Evolutionary conservation across 371 early-diverging fungal species (phyloP).

Genomic region (Sanchytrium tribonematis): DNA sequence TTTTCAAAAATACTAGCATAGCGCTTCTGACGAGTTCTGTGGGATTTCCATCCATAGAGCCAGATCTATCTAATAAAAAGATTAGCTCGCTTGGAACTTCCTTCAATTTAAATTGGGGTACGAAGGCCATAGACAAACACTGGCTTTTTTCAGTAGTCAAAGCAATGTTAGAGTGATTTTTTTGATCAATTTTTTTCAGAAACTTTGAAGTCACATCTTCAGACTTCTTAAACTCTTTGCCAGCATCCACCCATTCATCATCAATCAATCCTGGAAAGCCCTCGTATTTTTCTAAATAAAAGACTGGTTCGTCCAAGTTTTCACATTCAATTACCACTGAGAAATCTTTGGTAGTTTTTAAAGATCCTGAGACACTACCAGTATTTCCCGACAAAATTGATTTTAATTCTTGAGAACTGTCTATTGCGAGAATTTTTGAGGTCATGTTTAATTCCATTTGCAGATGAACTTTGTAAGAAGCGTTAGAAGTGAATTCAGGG

Average conservation of each 20-base stretch:
- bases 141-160: slow-evolving; percentile 11
- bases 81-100: slow-evolving; percentile 15
- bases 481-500: slow-evolving; percentile 1
- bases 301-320: not conserved
- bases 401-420: slow-evolving; percentile 5
- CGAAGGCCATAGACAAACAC: slow-evolving; percentile 14
- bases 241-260: slow-evolving; percentile 4
- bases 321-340: not conserved
- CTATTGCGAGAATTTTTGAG: not conserved
- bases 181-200: slow-evolving; percentile 9
- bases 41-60: slow-evolving; percentile 7
- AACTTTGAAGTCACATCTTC: slow-evolving; percentile 11
- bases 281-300: slow-evolving; percentile 6
- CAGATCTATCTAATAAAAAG: slow-evolving; percentile 17
- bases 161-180: slow-evolving; percentile 13
- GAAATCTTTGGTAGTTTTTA: slow-evolving; percentile 1
- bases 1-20: slow-evolving; percentile 13
- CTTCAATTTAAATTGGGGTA: slow-evolving; percentile 15
- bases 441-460: slow-evolving; percentile 5
- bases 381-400: slow-evolving; percentile 6
- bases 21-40: slow-evolving; percentile 7
- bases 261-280: slow-evolving; percentile 6
- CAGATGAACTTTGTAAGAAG: slow-evolving; percentile 3
- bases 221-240: slow-evolving; percentile 8
- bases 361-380: not conserved